phyloP scores from a whole-genome alignment of 1,284 basidiomycete genomes.

The Irpex sp. region DNA sequence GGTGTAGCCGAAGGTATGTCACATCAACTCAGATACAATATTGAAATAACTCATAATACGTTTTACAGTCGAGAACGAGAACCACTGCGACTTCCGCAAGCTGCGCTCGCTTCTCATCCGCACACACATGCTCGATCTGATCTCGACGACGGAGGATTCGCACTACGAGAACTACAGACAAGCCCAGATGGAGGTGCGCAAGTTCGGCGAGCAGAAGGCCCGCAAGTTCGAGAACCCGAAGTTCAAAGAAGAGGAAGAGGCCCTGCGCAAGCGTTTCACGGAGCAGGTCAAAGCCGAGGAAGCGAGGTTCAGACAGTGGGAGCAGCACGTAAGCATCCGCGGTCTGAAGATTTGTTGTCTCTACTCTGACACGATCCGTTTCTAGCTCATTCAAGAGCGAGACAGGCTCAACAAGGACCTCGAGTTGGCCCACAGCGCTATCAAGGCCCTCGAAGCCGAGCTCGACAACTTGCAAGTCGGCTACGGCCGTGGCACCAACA shows the following conservation, averaged over 20 bases:
- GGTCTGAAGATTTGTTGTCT: not conserved
- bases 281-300: conserved; percentile 99
- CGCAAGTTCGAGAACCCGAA: conserved; percentile 99
- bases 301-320: conserved; percentile 97
- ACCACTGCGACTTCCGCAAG: conserved; percentile 99
- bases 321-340: conserved; percentile 81
- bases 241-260: conserved; percentile 99
- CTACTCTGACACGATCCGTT: not conserved
- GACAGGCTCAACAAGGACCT: conserved; percentile 97
- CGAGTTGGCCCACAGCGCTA: conserved; percentile 87
- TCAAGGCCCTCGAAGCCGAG: conserved; percentile 88
- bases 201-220: conserved; percentile 98
- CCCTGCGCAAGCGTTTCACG: conserved; percentile 94
- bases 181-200: conserved; percentile 99
- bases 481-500: conserved; percentile 72
- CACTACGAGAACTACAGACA: conserved; percentile 99
- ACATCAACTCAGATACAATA: not conserved
- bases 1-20: conserved; percentile 91
- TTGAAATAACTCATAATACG: not conserved
- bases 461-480: conserved; percentile 87
- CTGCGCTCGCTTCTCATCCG: conserved; percentile 94
- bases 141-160: conserved; percentile 91
- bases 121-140: conserved; percentile 98
- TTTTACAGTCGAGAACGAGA: conserved; percentile 89
- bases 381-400: conserved; percentile 90